Evolutionary conservation across 2,329 filamentous ascomycete genomes (phyloP), one percentile per base, ranked within the genome.

Genomic region (Apiospora aurea): DNA sequence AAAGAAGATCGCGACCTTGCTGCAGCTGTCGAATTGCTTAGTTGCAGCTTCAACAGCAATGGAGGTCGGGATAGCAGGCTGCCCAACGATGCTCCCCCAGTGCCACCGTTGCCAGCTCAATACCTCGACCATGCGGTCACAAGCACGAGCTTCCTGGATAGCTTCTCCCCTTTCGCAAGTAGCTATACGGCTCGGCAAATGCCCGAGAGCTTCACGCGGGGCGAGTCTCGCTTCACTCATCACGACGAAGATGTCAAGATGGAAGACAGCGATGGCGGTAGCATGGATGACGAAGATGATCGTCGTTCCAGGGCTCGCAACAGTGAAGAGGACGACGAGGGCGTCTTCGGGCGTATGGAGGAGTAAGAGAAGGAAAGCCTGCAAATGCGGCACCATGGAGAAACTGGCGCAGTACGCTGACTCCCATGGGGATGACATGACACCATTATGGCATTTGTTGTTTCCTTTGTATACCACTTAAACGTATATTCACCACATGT

Each of bases 281-380:
- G 88, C 75, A 86, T 86, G 77, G 90, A 90, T 75, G 90, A 92
- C 76, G 91, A 93, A 73, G 89, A 91, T 72, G 86, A 86, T 73
- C 84, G 85, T 76, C 87, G 84, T 71, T 88, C 86, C 69, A 88
- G 89, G 71, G 89, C 89, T 69, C 89, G 92, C 66, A 79, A 78
- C 74, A 92, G 91, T 81, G 94, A 97, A 77, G 95, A 97, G 77
- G 95, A 97, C 74, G 96, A 98, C 76, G 95, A 98, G 76, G 95
- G 95, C 79, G 93, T 98, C 78, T 99, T 99, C 85, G 95, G 95
- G 72, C 90, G 91, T 76, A 98, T 98, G 96, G 96, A 99, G 83
- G 94, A 97, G 82, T 96, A 87, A 84, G 75, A 74, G 53, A 71
- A 43, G 51, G 24, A 53, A 51, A 34, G 41, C 26, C n/a, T 66